Conservation (phyloP, 2,329 filamentous ascomycete genomes). For the Arthrobotrys megalospora region DNA sequence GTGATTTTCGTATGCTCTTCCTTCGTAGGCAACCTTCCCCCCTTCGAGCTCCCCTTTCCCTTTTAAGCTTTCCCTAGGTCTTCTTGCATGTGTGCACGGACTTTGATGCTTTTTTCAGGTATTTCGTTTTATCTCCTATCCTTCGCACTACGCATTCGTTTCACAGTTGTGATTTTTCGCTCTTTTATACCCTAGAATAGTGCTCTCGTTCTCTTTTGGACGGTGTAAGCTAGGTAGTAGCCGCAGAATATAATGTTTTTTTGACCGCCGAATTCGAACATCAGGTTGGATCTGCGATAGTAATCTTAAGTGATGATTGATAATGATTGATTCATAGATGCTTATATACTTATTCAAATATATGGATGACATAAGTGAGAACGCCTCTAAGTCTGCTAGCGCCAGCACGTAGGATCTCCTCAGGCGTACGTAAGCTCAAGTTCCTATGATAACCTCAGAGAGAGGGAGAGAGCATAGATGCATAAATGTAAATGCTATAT, state of each 20-base stretch:
- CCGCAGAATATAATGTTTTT: slow-evolving; percentile 12
- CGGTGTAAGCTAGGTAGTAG: slow-evolving; percentile 11
- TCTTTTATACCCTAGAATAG: not conserved
- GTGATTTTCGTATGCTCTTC: slow-evolving; percentile 13
- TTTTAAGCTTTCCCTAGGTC: slow-evolving; percentile 6
- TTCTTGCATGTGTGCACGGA: not conserved
- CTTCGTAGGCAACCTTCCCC: slow-evolving; percentile 6
- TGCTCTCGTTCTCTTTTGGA: not conserved
- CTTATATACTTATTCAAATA: too few relatives aligned
- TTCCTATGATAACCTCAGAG: too few relatives aligned
- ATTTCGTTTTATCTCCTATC: not conserved
- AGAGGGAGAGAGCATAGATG: too few relatives aligned
- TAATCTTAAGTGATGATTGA: too few relatives aligned
- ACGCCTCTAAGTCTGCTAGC: too few relatives aligned
- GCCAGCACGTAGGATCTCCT: too few relatives aligned
- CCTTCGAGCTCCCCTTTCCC: not conserved
- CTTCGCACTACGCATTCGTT: slow-evolving; percentile 7
- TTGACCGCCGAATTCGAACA: slow-evolving; percentile 12
- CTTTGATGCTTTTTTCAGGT: not conserved
- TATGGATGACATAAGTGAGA: too few relatives aligned
- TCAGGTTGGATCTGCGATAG: too few relatives aligned
- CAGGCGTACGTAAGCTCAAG: too few relatives aligned
- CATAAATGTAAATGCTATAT: too few relatives aligned
- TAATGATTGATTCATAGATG: too few relatives aligned
- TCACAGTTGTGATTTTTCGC: not conserved